Evolutionary conservation across 2,329 filamentous ascomycete species (phyloP), one percentile per base, ranked within the genome.

Genomic region (Aspergillus fumigatiaffinis): DNA sequence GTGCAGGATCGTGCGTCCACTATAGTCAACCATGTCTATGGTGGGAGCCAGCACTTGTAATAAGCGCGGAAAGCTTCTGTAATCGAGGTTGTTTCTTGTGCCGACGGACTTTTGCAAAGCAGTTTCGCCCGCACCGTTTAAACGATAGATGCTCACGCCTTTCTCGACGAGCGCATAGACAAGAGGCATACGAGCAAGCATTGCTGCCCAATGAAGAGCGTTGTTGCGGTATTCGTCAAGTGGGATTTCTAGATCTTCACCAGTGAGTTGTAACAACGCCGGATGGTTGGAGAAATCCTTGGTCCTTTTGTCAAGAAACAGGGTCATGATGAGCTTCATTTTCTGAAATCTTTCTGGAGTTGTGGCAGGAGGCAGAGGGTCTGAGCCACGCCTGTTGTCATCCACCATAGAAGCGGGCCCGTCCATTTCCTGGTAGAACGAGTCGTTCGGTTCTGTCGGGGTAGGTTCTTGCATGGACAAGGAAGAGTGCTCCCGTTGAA

Each of bases 141-240:
- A 88, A 29, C 94, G 85, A 71, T 88, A 90, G 50, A 96, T 91
- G 64, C 88, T 96, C 1, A 93, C 92, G 1, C 94, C 94, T 50
- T 89, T 88, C 4, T 86, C 82, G 55, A 97, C 90, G 10, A 99
- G 81, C 0, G 92, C 84, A 54, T 90, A 87, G 56, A 97, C 80
- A 5, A 99, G 81, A 1, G 90, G 84, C 71, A 96, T 88, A 17
- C 93, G 88, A 2, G 92, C 92, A 50, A 99, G 81, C 4, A 94
- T 97, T 4, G 94, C 92, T 2, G 94, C 94, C 94, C 94, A 99
- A 70, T 97, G 93, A 44, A 99, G 80, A 2, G 92, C 92, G 20
- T 92, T 97, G 69, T 97, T 79, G 25, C 72, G 91, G 58, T 91
- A 91, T 26, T 88, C 84, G 69, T 99, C 94, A 56, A 99, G 91